Conservation (phyloP, 257 asterid species). For the Capsicum rhomboideum region DNA sequence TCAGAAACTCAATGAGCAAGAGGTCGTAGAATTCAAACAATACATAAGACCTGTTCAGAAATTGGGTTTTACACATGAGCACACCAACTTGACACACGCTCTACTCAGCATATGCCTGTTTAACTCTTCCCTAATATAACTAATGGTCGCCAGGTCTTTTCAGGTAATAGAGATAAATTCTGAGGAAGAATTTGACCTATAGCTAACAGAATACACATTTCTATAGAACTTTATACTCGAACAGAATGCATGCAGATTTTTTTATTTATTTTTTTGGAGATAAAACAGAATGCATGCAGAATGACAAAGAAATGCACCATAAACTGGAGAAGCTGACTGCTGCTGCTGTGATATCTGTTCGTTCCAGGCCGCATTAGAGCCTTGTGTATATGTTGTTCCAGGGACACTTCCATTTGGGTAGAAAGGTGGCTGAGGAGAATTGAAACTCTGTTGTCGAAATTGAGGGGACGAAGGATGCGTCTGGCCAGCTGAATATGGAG, state of each 20-base stretch:
- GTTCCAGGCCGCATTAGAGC: constrained; percentile 53
- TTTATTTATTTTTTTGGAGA: background rate
- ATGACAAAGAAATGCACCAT: constrained; percentile 38
- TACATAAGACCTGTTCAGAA: background rate
- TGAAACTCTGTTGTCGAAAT: constrained; percentile 45
- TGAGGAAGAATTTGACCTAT: background rate
- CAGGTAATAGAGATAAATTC: background rate
- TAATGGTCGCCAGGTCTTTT: background rate
- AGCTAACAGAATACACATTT: background rate
- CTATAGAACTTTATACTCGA: background rate
- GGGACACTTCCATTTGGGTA: constrained; percentile 54
- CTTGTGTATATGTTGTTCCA: constrained; percentile 41
- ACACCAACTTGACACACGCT: background rate
- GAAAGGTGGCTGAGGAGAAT: constrained; percentile 31
- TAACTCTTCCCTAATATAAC: background rate
- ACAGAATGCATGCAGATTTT: background rate
- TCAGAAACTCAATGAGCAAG: background rate
- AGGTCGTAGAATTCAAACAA: background rate
- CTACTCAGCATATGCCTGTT: background rate
- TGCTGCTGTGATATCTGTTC: constrained; percentile 56
- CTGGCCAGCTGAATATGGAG: constrained; percentile 43
- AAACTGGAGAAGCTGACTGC: constrained; percentile 65
- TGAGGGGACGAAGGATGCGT: constrained; percentile 48
- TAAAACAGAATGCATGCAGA: background rate
- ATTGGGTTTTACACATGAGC: background rate